Evolutionary conservation across 106 monocot genomes (phyloP).

Genomic region (Ottelia alismoides): DNA sequence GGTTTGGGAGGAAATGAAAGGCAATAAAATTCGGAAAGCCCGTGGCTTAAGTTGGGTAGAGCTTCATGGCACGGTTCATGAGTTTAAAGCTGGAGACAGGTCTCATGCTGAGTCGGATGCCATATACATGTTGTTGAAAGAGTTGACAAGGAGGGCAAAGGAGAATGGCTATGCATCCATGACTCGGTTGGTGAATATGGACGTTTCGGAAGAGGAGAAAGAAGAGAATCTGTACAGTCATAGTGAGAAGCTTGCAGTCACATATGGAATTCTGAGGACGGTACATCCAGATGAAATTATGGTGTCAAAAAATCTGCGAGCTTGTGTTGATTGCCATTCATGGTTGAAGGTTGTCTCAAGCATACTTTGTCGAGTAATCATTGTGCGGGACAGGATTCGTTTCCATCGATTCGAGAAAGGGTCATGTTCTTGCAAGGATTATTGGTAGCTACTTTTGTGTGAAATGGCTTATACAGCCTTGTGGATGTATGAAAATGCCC

Average conservation of each 20-base stretch:
- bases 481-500: too few species aligned
- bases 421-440: constrained; percentile 49
- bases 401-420: constrained; percentile 57
- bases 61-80: constrained; percentile 11
- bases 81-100: constrained; percentile 41
- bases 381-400: constrained; percentile 47
- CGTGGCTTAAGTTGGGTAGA: constrained; percentile 50
- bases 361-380: constrained; percentile 25
- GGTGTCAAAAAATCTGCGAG: constrained; percentile 50
- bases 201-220: constrained; percentile 57
- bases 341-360: constrained; percentile 60
- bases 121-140: constrained; percentile 16
- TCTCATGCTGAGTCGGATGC: constrained; percentile 14
- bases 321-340: constrained; percentile 58
- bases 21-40: constrained; percentile 17
- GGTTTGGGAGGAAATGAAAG: constrained; percentile 30
- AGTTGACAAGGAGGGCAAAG: constrained; percentile 24
- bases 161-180: constrained; percentile 23
- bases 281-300: constrained; percentile 30
- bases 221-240: constrained; percentile 48
- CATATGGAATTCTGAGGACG: constrained; percentile 40
- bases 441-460: constrained; percentile 59
- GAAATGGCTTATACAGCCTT: too few species aligned
- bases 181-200: constrained; percentile 25
- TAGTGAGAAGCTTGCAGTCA: constrained; percentile 66